phyloP scores from a whole-genome alignment of 345 rosid genomes.

The Linum lewisii region DNA sequence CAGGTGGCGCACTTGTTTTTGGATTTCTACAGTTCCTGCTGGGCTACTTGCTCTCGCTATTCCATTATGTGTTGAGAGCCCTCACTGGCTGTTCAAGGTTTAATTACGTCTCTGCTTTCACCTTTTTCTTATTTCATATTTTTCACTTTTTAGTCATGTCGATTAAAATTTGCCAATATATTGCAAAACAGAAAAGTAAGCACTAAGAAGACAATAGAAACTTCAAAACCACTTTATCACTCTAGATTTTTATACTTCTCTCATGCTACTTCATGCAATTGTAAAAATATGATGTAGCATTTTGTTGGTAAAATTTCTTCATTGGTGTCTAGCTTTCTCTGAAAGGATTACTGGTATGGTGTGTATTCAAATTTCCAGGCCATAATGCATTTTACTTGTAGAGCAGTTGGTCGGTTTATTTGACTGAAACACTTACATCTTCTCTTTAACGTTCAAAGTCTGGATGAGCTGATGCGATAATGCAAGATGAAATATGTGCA shows the following conservation, averaged over 20 bases:
- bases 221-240: not conserved
- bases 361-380: not conserved
- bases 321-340: not conserved
- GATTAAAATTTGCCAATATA: not conserved
- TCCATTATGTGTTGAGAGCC: conserved; percentile 78
- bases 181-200: not conserved
- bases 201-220: not conserved
- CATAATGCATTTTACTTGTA: not conserved
- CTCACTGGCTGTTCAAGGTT: conserved; percentile 93
- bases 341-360: not conserved
- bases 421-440: not conserved
- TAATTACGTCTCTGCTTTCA: conserved; percentile 7
- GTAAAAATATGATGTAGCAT: not conserved
- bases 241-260: not conserved
- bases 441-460: not conserved
- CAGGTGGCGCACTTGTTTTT: conserved; percentile 97
- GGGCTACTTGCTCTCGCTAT: conserved; percentile 65
- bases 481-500: not conserved
- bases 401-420: not conserved
- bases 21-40: conserved; percentile 82
- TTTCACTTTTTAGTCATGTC: not conserved
- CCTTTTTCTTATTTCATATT: not conserved
- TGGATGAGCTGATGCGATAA: not conserved
- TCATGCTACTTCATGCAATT: not conserved
- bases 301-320: not conserved